A percentile compares a stretch with the other conserved stretches of the same genome.
These are phyloP conservation scores for Marchantia paleacea DNA, from an alignment of 225 moss, liverwort and hornwort species.

Conservation along the genomic window DNA sequence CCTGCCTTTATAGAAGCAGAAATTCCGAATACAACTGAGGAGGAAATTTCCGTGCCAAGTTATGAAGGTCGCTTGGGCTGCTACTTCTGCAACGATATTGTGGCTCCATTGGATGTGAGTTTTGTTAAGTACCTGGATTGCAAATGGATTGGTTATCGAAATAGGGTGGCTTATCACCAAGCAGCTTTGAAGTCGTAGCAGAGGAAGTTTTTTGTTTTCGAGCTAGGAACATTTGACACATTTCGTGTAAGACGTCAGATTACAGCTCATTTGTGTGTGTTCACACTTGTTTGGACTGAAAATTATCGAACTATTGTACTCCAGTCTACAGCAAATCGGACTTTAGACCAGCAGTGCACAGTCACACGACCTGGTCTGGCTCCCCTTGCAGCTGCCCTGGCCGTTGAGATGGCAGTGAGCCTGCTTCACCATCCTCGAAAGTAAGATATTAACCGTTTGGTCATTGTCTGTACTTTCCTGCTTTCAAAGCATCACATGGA, in stretches of 20 bases:
- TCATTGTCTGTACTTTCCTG: neutral
- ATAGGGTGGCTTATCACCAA: neutral
- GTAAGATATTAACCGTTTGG: conserved; percentile 33
- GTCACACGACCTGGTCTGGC: conserved; percentile 97
- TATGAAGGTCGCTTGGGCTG: conserved; percentile 63
- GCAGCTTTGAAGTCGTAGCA: neutral
- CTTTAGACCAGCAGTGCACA: conserved; percentile 97
- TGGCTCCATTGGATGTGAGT: conserved; percentile 94
- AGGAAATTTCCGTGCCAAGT: conserved; percentile 28
- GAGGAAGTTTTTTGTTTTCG: neutral
- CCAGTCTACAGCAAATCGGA: conserved; percentile 96
- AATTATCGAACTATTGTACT: neutral
- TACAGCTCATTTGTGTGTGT: neutral
- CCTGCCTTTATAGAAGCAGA: conserved; percentile 45
- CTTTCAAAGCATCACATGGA: neutral
- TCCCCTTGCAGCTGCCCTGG: conserved; percentile 87
- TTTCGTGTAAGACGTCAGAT: neutral
- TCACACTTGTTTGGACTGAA: neutral
- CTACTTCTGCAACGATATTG: conserved; percentile 98
- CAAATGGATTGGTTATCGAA: neutral
- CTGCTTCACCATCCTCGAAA: conserved; percentile 91
- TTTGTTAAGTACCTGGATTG: neutral
- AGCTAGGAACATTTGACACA: neutral
- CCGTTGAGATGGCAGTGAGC: conserved; percentile 88
- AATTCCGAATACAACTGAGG: conserved; percentile 31